These are phyloP conservation scores for Colletotrichum chrysophilum DNA, from an alignment of 2,329 filamentous ascomycete genomes.

Conservation along the genomic window DNA sequence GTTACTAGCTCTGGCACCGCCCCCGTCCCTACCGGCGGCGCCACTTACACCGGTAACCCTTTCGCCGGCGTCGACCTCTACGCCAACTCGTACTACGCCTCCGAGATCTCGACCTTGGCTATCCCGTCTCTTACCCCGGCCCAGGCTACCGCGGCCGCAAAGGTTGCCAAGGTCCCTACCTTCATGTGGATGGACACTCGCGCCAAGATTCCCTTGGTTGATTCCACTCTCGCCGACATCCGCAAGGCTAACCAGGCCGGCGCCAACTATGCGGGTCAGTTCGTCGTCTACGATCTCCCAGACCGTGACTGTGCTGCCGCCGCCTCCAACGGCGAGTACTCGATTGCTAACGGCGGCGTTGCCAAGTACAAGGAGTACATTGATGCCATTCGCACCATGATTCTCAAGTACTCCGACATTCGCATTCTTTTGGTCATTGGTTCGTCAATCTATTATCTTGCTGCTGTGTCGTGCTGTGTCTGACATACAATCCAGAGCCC, in stretches of 20 bases:
- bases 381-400: conserved; percentile 47
- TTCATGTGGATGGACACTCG: conserved; percentile 61
- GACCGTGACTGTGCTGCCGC: conserved; percentile 63
- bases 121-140: conserved; percentile 66
- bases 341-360: conserved; percentile 53
- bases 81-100: conserved; percentile 61
- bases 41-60: conserved; percentile 58
- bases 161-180: conserved; percentile 56
- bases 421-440: conserved; percentile 50
- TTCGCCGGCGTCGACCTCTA: conserved; percentile 55
- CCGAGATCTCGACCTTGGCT: conserved; percentile 59
- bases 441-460: conserved; percentile 20
- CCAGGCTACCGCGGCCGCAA: conserved; percentile 55
- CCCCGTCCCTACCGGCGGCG: conserved; percentile 37
- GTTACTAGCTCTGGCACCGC: conserved; percentile 25
- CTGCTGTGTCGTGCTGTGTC: conserved; percentile 10
- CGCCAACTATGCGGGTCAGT: conserved; percentile 48
- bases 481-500: conserved; percentile 47
- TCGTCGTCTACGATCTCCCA: conserved; percentile 64
- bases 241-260: conserved; percentile 40
- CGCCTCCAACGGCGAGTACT: conserved; percentile 62
- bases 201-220: conserved; percentile 52
- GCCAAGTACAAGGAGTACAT: conserved; percentile 63
- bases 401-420: conserved; percentile 48
- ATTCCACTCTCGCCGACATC: conserved; percentile 49